A percentile compares a stretch with the other conserved stretches of the same genome.
These are phyloP conservation scores for Ceratocystis alfenasii DNA, from an alignment of 2,329 filamentous ascomycete species.

Conservation along the genomic window DNA sequence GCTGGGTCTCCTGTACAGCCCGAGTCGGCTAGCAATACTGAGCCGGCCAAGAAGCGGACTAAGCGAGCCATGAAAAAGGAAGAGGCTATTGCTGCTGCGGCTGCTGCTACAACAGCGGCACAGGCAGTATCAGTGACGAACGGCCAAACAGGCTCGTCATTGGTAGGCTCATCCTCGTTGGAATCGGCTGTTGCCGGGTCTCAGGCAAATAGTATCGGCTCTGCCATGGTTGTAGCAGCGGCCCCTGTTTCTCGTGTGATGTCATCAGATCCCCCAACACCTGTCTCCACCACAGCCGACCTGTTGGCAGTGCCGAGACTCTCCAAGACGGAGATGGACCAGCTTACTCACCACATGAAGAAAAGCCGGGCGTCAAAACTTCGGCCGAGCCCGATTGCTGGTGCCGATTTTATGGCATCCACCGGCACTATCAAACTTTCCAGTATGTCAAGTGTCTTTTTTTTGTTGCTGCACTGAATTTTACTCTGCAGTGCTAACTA, in stretches of 20 bases:
- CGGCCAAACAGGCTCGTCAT: background rate
- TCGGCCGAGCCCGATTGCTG: slow-evolving; percentile 32
- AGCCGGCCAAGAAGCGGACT: slow-evolving; percentile 31
- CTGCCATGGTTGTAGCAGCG: background rate
- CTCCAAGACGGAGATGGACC: slow-evolving; percentile 24
- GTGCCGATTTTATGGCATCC: slow-evolving; percentile 32
- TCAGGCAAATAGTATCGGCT: background rate
- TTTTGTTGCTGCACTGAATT: slow-evolving; percentile 1
- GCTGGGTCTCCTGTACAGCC: slow-evolving; percentile 22
- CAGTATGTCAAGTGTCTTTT: slow-evolving; percentile 23
- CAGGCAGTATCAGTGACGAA: background rate
- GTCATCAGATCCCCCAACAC: background rate
- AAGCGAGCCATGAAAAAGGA: slow-evolving; percentile 30
- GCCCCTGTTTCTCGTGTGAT: slow-evolving; percentile 22
- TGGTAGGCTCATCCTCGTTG: background rate
- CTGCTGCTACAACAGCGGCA: background rate
- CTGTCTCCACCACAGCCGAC: slow-evolving; percentile 27
- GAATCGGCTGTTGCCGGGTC: background rate
- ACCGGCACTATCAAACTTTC: slow-evolving; percentile 34
- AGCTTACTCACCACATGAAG: slow-evolving; percentile 33
- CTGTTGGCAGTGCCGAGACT: slow-evolving; percentile 24
- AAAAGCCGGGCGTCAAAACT: slow-evolving; percentile 31
- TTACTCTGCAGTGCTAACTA: background rate
- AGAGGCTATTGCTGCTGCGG: slow-evolving; percentile 29
- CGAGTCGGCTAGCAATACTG: slow-evolving; percentile 23